These are phyloP conservation scores for Claviceps sp. DNA, from an alignment of 2,329 filamentous ascomycete species.

Conservation along the genomic window DNA sequence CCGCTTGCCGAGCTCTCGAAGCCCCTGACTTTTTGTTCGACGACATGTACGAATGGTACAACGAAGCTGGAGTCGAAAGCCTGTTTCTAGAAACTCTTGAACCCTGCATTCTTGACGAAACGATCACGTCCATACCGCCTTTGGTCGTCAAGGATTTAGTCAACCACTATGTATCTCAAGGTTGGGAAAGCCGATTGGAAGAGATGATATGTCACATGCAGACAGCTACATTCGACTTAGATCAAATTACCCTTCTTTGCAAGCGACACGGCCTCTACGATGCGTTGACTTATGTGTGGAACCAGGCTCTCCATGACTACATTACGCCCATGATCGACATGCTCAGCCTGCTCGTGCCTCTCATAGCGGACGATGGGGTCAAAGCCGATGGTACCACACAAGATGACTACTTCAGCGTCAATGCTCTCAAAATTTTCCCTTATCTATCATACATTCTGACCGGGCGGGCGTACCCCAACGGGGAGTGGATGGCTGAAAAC, in stretches of 20 bases:
- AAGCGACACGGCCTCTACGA: constrained; percentile 89
- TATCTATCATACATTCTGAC: constrained; percentile 89
- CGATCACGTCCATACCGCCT: constrained; percentile 64
- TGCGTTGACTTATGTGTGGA: constrained; percentile 94
- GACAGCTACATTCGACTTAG: constrained; percentile 80
- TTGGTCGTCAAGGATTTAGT: constrained; percentile 77
- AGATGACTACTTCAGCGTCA: constrained; percentile 48
- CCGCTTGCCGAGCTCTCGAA: constrained; percentile 64
- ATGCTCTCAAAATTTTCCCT: constrained; percentile 83
- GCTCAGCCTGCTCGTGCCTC: constrained; percentile 49
- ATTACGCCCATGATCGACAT: constrained; percentile 83
- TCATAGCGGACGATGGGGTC: constrained; percentile 44
- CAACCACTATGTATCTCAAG: constrained; percentile 62
- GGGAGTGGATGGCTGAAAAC: constrained; percentile 57
- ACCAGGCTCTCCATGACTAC: constrained; percentile 76
- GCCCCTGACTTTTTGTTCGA: constrained; percentile 81
- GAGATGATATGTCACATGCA: constrained; percentile 92
- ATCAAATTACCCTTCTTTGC: constrained; percentile 82
- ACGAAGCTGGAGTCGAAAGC: constrained; percentile 57
- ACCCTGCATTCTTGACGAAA: constrained; percentile 69
- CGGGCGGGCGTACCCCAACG: constrained; percentile 81
- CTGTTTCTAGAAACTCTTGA: constrained; percentile 84
- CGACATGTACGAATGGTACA: constrained; percentile 80
- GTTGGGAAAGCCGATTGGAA: constrained; percentile 67
- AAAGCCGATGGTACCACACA: constrained; percentile 40